These are phyloP conservation scores for Lichina pygmaea DNA, from an alignment of 495 filamentous ascomycete genomes.

Conservation along the genomic window DNA sequence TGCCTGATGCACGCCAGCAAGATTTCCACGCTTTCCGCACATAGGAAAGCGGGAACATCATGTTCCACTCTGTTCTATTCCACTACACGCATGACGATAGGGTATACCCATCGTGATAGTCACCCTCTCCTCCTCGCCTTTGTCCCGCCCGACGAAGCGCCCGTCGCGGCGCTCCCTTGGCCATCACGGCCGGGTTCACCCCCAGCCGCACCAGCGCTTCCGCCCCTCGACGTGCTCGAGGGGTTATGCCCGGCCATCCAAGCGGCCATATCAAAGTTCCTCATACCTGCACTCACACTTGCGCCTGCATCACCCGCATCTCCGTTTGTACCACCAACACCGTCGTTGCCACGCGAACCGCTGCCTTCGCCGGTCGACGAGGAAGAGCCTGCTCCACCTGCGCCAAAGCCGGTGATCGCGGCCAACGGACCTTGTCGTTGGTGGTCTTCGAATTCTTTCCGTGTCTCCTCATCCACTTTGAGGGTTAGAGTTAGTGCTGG, in stretches of 20 bases:
- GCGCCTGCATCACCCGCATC: no score
- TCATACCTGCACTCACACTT: no score
- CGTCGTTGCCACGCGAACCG: not conserved
- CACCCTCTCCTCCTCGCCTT: no score
- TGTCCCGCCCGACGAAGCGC: no score
- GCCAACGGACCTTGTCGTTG: slow-evolving; percentile 48
- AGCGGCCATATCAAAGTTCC: slow-evolving; percentile 51
- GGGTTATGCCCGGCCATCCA: slow-evolving; percentile 35
- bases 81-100: no score
- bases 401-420: slow-evolving; percentile 15
- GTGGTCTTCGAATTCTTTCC: slow-evolving; percentile 73
- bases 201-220: slow-evolving; percentile 59
- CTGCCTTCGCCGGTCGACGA: not conserved
- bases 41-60: no score
- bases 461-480: slow-evolving; percentile 82
- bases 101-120: no score
- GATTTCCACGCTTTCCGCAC: no score
- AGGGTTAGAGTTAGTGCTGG: slow-evolving; percentile 1
- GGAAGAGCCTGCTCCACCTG: slow-evolving; percentile 10
- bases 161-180: no score
- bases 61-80: no score
- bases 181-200: slow-evolving; percentile 11
- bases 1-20: no score
- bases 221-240: slow-evolving; percentile 15
- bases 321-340: slow-evolving; percentile 26